Evolutionary conservation across 306 rosid genomes (phyloP), one percentile per base, ranked within the genome.

Genomic region (Delonix regia): DNA sequence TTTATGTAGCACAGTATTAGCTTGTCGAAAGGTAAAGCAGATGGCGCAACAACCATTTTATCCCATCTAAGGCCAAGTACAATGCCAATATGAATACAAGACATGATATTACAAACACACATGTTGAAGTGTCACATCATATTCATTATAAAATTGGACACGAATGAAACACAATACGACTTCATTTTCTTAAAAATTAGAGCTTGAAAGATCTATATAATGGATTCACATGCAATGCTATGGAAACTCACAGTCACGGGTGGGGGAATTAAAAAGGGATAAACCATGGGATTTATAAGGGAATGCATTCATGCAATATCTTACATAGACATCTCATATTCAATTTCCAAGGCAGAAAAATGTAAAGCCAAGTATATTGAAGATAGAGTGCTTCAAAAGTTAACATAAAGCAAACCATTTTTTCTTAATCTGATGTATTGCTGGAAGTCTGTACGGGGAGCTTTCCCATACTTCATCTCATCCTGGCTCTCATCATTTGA

Each of bases 381-480:
- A 62, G 30, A 61, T 12, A 25, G 19, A 19, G 63, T 63, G 52
- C 80, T 71, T 47, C 38, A 66, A 76, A 44, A 9, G 11, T n/a
- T 59, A 71, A 47, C 63, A 24, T 18, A 25, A 52, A 63, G 28
- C 89, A 0, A 28, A 86, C 89, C 89, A 7, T 55, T 77, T 83
- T 77, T 86, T 53, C 41, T 77, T 55, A 80, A 48, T 83, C 87
- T 83, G 7, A 86, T 86, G 30, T 61, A 86, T 69, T 9, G 80
- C 11, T 86, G 89, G 73, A 86, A 86, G 15, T 83, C 87, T 0
- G 89, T 80, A n/a, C 80, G 79, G 69, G 85, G 63, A 28, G 60
- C 7, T 6, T 83, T 63, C 6, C 79, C 85, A 10, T 86, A 83
- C 16, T 30, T 80, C 49, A 63, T 86, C 52, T 80, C 83, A 69